These are phyloP conservation scores for Mycena leptocephala DNA, from an alignment of 768 basidiomycete genomes.

Conservation along the genomic window DNA sequence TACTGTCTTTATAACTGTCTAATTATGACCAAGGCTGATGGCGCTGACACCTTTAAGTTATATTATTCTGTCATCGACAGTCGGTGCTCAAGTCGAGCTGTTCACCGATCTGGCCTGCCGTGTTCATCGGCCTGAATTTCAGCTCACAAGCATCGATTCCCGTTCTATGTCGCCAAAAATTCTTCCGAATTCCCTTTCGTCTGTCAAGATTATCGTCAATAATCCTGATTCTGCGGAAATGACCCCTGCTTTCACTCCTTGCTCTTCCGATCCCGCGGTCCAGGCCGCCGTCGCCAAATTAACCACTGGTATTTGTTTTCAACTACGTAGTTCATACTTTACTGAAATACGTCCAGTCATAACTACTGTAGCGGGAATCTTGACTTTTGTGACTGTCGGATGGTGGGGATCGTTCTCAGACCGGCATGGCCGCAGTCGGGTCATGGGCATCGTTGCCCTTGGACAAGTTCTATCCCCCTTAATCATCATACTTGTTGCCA, in stretches of 20 bases:
- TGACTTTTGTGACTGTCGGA: slow-evolving; percentile 16
- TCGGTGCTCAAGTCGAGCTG: slow-evolving; percentile 13
- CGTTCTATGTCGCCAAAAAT: not conserved
- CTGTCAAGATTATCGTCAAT: not conserved
- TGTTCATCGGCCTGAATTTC: slow-evolving; percentile 57
- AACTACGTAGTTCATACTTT: not conserved
- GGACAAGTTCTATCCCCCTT: slow-evolving; percentile 77
- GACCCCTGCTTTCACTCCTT: slow-evolving; percentile 43
- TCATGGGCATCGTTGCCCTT: slow-evolving; percentile 73
- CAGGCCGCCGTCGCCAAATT: slow-evolving; percentile 80
- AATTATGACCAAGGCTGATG: slow-evolving; percentile 67
- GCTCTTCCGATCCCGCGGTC: slow-evolving; percentile 79
- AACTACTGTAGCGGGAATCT: slow-evolving; percentile 9
- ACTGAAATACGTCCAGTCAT: slow-evolving; percentile 9
- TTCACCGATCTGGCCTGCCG: slow-evolving; percentile 22
- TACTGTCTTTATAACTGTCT: slow-evolving; percentile 10
- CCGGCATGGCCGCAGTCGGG: slow-evolving; percentile 77
- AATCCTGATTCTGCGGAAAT: not conserved
- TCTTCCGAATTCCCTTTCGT: slow-evolving; percentile 55
- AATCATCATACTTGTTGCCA: slow-evolving; percentile 77
- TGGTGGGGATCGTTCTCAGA: slow-evolving; percentile 72
- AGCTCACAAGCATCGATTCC: slow-evolving; percentile 51
- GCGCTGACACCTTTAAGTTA: slow-evolving; percentile 66
- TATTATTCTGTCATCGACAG: slow-evolving; percentile 70
- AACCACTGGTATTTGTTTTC: slow-evolving; percentile 65